phyloP scores from a whole-genome alignment of 1,284 basidiomycete species.

The Chalciporus sp. region DNA sequence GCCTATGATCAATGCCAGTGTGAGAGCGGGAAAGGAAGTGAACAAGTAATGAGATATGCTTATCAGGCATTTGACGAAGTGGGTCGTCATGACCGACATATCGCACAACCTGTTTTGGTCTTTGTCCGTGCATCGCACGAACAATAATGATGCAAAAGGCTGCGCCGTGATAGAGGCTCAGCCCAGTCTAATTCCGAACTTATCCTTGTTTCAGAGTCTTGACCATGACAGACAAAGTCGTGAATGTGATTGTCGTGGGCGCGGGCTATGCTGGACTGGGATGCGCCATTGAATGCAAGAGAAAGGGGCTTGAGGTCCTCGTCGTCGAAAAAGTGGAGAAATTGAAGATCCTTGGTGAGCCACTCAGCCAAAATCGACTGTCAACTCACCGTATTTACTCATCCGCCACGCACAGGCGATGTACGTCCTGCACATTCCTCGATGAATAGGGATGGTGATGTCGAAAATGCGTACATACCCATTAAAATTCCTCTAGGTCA shows the following conservation, averaged over 20 bases:
- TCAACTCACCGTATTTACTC: not conserved
- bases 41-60: not conserved
- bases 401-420: slow-evolving; percentile 7
- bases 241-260: slow-evolving; percentile 28
- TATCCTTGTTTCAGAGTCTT: not conserved
- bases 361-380: not conserved
- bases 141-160: not conserved
- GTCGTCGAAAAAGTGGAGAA: slow-evolving; percentile 27
- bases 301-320: slow-evolving; percentile 32
- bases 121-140: slow-evolving; percentile 1
- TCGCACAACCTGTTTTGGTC: not conserved
- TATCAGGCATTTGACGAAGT: not conserved
- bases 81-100: not conserved
- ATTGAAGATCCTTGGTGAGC: slow-evolving; percentile 19
- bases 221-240: slow-evolving; percentile 2
- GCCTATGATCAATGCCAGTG: not conserved
- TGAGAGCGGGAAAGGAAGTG: not conserved
- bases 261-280: slow-evolving; percentile 35
- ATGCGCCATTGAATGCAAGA: slow-evolving; percentile 34
- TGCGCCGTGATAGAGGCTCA: not conserved
- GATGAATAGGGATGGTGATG: not conserved
- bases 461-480: not conserved
- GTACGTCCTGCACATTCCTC: not conserved
- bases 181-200: not conserved
- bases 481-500: slow-evolving; percentile 1